Evolutionary conservation across 2,329 filamentous ascomycete species (phyloP).

Genomic region (Fusarium paranaense): DNA sequence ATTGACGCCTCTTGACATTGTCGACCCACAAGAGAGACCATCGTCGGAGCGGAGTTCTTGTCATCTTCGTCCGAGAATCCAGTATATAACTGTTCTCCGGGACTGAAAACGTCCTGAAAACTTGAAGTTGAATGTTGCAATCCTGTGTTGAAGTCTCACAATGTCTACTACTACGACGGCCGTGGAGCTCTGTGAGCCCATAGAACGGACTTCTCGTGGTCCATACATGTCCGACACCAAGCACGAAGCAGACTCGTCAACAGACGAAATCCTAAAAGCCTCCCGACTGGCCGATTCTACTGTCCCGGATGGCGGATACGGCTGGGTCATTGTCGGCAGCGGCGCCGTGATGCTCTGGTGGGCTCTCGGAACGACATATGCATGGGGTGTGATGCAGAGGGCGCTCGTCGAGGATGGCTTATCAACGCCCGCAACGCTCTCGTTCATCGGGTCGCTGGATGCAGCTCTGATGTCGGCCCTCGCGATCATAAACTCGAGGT

Average conservation of each 20-base stretch:
- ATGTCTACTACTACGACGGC: constrained; percentile 14
- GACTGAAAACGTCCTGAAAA: not conserved
- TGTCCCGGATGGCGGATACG: constrained; percentile 66
- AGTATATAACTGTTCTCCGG: not conserved
- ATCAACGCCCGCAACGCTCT: constrained; percentile 62
- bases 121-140: too few relatives aligned
- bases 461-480: constrained; percentile 62
- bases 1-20: not conserved
- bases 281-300: constrained; percentile 58
- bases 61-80: not conserved
- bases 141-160: not conserved
- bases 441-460: constrained; percentile 68
- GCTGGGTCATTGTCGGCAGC: constrained; percentile 65
- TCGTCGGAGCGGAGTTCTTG: not conserved
- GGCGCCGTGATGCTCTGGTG: constrained; percentile 66
- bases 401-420: constrained; percentile 63
- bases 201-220: constrained; percentile 5
- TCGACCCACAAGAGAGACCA: not conserved
- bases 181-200: constrained; percentile 12
- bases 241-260: not conserved
- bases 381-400: constrained; percentile 71
- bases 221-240: not conserved
- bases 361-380: constrained; percentile 67
- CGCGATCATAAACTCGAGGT: constrained; percentile 63
- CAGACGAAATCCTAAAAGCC: constrained; percentile 51